Conservation (phyloP, 2,329 filamentous ascomycete species). For the Aspergillus neotritici region DNA sequence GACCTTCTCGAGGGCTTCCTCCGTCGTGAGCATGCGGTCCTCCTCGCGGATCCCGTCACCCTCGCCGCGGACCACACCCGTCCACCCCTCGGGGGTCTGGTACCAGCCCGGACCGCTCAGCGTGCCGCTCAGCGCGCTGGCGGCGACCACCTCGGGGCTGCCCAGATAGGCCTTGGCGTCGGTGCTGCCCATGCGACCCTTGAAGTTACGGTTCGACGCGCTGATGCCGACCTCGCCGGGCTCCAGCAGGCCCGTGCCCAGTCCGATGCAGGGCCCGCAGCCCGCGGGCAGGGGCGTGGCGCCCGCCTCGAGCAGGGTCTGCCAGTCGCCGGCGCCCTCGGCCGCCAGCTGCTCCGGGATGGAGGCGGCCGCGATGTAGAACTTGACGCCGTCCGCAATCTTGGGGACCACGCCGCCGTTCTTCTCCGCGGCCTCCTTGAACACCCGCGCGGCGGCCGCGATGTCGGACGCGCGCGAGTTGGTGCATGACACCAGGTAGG, state of each 20-base stretch:
- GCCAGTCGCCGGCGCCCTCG: slow-evolving; percentile 80
- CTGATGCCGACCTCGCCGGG: slow-evolving; percentile 80
- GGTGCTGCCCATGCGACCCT: slow-evolving; percentile 78
- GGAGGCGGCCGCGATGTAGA: slow-evolving; percentile 89
- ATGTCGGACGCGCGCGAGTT: slow-evolving; percentile 79
- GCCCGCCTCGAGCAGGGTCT: slow-evolving; percentile 73
- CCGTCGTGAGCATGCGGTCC: slow-evolving; percentile 60
- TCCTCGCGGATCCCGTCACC: slow-evolving; percentile 61
- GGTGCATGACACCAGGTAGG: slow-evolving; percentile 86
- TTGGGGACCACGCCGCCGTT: slow-evolving; percentile 60
- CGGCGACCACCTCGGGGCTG: slow-evolving; percentile 86
- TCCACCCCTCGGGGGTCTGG: slow-evolving; percentile 63
- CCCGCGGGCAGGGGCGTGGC: slow-evolving; percentile 64
- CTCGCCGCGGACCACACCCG: slow-evolving; percentile 57
- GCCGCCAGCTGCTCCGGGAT: slow-evolving; percentile 67
- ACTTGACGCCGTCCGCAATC: slow-evolving; percentile 68
- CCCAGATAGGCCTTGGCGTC: slow-evolving; percentile 80
- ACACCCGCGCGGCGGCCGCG: slow-evolving; percentile 74
- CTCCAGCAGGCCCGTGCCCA: slow-evolving; percentile 73
- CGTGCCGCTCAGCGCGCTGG: slow-evolving; percentile 63
- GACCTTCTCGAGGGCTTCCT: slow-evolving; percentile 66
- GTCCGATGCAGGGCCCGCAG: slow-evolving; percentile 81
- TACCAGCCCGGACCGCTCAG: slow-evolving; percentile 69
- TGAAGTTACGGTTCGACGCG: slow-evolving; percentile 83
- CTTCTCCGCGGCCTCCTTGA: slow-evolving; percentile 64